A percentile compares a stretch with the other conserved stretches of the same genome.
Evolutionary conservation across 140 eudicot genomes (phyloP).

Genomic region (Erigeron philadelphicus): DNA sequence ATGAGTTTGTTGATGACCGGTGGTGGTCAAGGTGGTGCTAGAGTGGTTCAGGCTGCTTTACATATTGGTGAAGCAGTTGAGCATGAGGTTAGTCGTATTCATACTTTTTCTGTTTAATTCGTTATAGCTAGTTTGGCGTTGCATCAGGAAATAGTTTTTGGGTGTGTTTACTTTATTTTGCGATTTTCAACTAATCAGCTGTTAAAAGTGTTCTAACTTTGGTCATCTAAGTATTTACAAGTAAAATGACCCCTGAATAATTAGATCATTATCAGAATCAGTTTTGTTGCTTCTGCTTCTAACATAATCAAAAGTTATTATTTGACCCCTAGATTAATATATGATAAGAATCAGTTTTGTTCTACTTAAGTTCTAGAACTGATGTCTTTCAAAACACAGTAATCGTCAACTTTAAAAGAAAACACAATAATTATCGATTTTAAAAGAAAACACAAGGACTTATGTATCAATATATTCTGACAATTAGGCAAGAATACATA

Average conservation of each 20-base stretch:
- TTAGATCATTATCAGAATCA: neutral
- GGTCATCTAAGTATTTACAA: neutral
- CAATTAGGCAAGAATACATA: conserved; percentile 61
- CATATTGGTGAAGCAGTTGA: conserved; percentile 95
- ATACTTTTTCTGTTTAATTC: neutral
- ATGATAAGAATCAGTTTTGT: neutral
- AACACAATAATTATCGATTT: neutral
- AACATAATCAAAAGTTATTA: neutral
- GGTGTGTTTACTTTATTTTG: neutral
- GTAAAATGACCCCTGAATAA: neutral
- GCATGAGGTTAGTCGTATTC: conserved; percentile 58
- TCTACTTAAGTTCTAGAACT: neutral
- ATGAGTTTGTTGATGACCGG: conserved; percentile 93
- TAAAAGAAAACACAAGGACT: neutral
- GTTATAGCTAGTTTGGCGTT: neutral
- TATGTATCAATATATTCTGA: neutral
- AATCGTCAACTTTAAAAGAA: neutral
- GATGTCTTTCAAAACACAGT: neutral
- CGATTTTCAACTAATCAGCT: neutral
- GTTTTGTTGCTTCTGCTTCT: neutral
- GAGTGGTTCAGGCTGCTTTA: conserved; percentile 73
- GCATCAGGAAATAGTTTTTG: neutral
- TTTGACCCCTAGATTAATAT: neutral
- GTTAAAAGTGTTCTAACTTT: neutral
- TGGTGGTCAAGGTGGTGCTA: conserved; percentile 59